Conservation (phyloP, 176 grass and related monocot species). For the Zizania latifolia region DNA sequence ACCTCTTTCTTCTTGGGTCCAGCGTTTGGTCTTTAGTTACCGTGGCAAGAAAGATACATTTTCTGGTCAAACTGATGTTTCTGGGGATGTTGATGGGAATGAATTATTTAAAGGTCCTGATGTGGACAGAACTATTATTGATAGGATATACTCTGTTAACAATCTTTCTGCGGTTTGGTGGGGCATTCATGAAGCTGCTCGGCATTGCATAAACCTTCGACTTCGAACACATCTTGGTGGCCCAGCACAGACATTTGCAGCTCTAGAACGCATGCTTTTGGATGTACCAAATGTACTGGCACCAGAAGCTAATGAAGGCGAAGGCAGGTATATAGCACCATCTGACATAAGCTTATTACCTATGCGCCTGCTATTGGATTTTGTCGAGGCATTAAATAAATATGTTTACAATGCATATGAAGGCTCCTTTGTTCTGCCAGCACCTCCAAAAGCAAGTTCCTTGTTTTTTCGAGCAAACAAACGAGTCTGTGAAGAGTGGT, state of each 20-base stretch:
- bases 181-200: conserved; percentile 90
- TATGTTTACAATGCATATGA: conserved; percentile 97
- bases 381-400: conserved; percentile 94
- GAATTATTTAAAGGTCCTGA: conserved; percentile 43
- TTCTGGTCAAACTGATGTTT: conserved; percentile 58
- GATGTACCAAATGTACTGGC: conserved; percentile 73
- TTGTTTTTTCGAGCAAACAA: conserved; percentile 96
- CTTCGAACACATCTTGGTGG: conserved; percentile 94
- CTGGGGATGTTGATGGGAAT: conserved; percentile 50
- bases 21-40: conserved; percentile 75
- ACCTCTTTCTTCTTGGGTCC: conserved; percentile 91
- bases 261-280: conserved; percentile 91
- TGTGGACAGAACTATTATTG: conserved; percentile 46
- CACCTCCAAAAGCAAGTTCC: conserved; percentile 62
- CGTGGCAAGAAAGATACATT: conserved; percentile 63
- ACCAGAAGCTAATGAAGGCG: conserved; percentile 67
- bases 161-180: conserved; percentile 96
- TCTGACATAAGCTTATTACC: conserved; percentile 65
- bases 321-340: conserved; percentile 60
- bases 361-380: conserved; percentile 84
- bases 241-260: conserved; percentile 95
- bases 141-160: conserved; percentile 85
- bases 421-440: conserved; percentile 81
- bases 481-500: conserved; percentile 97
- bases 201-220: conserved; percentile 83